Conservation (phyloP, 2,329 filamentous ascomycete species). For the Exophiala sideris region DNA sequence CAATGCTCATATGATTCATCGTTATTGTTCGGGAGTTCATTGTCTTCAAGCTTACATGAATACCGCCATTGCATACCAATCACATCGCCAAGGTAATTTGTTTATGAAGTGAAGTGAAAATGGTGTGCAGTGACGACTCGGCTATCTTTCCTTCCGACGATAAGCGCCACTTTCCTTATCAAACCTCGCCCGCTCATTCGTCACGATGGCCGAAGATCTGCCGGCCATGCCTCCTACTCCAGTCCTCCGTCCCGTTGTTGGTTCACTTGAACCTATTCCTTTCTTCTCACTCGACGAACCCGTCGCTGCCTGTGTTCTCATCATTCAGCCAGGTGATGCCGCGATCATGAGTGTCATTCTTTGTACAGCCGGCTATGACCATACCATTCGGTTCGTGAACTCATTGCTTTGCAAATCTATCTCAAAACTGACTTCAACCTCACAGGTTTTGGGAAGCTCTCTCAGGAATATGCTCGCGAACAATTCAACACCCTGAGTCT, state of each 20-base stretch:
- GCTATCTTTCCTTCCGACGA: no score
- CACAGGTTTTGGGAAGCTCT: slow-evolving; percentile 94
- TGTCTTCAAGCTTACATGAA: no score
- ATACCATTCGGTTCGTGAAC: slow-evolving; percentile 64
- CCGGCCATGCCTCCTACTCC: neutral
- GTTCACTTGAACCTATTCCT: neutral
- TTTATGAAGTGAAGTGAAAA: no score
- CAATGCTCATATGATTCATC: no score
- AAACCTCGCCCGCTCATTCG: no score
- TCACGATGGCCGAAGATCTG: neutral
- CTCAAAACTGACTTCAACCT: slow-evolving; percentile 11
- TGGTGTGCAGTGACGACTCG: no score
- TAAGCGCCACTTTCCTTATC: no score
- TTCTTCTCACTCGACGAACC: neutral
- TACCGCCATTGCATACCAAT: no score
- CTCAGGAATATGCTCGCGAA: slow-evolving; percentile 95
- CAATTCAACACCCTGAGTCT: slow-evolving; percentile 95
- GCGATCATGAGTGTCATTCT: slow-evolving; percentile 62
- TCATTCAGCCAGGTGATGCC: neutral
- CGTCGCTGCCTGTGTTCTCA: neutral
- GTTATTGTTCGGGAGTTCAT: no score
- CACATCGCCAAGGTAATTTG: no score
- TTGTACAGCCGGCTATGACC: slow-evolving; percentile 71
- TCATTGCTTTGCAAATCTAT: neutral
- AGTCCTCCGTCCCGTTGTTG: neutral